Evolutionary conservation across 1,284 basidiomycete genomes (phyloP).

Genomic region (Pseudozyma sp.): DNA sequence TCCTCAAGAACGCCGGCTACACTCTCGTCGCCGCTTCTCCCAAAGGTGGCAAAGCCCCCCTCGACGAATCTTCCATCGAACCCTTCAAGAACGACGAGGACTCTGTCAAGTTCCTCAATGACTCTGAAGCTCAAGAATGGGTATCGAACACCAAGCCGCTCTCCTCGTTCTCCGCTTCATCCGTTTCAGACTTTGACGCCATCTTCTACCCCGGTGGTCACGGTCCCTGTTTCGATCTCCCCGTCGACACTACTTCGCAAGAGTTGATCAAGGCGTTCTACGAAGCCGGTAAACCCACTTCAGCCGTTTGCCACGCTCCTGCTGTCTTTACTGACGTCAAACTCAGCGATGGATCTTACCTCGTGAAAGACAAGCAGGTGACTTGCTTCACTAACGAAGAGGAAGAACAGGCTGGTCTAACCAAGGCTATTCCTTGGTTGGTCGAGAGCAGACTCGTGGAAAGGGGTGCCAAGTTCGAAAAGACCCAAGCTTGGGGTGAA

Average conservation of each 20-base stretch:
- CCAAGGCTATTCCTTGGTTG: constrained; percentile 76
- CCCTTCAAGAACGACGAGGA: constrained; percentile 74
- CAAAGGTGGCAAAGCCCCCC: constrained; percentile 78
- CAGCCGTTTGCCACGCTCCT: constrained; percentile 62
- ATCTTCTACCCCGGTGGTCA: constrained; percentile 82
- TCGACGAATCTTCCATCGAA: constrained; percentile 76
- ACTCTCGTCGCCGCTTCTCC: constrained; percentile 80
- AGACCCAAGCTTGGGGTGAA: constrained; percentile 73
- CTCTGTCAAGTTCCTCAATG: constrained; percentile 76
- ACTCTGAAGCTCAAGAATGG: constrained; percentile 74
- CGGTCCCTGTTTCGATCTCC: constrained; percentile 63
- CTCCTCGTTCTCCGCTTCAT: constrained; percentile 74
- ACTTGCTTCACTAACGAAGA: constrained; percentile 81
- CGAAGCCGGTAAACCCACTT: constrained; percentile 53
- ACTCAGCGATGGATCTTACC: constrained; percentile 54
- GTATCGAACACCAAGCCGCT: constrained; percentile 75
- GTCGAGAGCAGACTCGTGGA: constrained; percentile 76
- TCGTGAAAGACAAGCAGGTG: constrained; percentile 73
- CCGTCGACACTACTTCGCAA: constrained; percentile 49
- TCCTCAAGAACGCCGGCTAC: constrained; percentile 74
- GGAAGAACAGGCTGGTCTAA: constrained; percentile 72
- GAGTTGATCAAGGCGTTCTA: constrained; percentile 55
- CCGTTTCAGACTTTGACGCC: constrained; percentile 74
- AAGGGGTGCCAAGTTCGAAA: constrained; percentile 77
- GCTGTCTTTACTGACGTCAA: constrained; percentile 61